These are phyloP conservation scores for Planoprotostelium fungivorum DNA, from an alignment of 78 protist species.

Conservation along the genomic window DNA sequence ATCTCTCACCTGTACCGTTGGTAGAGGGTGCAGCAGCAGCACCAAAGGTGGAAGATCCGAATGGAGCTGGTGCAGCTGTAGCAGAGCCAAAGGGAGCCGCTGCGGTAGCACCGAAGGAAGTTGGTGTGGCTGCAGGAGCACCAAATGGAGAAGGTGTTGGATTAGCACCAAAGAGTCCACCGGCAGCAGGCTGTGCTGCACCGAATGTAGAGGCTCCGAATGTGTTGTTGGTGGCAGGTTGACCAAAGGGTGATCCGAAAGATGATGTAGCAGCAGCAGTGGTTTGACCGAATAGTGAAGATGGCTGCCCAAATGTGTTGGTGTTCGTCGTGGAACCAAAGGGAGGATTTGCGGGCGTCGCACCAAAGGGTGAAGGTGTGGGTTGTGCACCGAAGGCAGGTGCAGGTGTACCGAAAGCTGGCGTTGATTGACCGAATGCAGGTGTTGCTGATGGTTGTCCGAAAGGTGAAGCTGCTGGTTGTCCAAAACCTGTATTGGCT, in stretches of 20 bases:
- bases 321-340: conserved; percentile 19
- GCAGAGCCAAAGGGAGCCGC: background rate
- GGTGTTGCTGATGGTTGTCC: conserved; percentile 10
- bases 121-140: background rate
- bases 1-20: background rate
- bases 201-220: conserved; percentile 12
- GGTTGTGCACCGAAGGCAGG: too few species aligned
- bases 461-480: too few species aligned
- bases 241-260: background rate
- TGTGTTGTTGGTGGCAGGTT: background rate
- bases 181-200: conserved; percentile 3
- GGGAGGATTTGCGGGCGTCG: conserved; percentile 8
- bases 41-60: background rate
- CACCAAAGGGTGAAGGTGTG: background rate
- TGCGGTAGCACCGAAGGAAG: background rate
- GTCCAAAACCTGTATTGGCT: background rate
- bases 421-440: background rate
- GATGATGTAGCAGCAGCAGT: background rate
- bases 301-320: conserved; percentile 4
- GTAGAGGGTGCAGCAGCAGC: background rate
- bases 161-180: background rate
- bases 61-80: background rate
- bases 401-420: conserved; percentile 10
- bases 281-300: background rate
- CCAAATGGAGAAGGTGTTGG: conserved; percentile 13